phyloP scores from a whole-genome alignment of 805 yeast genomes.

The Helenozyma rhizophorensis region DNA sequence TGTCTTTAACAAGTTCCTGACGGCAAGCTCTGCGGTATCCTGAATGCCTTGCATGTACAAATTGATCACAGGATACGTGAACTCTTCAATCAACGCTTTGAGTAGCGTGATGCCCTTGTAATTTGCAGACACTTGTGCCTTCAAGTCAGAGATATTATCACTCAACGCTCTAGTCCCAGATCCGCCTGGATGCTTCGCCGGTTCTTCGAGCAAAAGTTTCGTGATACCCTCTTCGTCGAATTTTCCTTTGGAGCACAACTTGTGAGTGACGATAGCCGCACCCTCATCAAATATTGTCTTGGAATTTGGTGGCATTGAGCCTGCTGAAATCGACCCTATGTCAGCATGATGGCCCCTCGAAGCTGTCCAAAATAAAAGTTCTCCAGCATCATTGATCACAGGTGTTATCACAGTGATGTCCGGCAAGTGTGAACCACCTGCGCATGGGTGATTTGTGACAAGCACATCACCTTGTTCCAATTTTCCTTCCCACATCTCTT shows the following conservation, averaged over 20 bases:
- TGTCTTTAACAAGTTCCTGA: conserved; percentile 11
- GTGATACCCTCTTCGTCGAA: conserved; percentile 73
- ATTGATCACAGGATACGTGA: conserved; percentile 12
- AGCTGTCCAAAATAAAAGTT: conserved; percentile 78
- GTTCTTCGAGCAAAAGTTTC: conserved; percentile 60
- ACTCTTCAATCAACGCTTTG: conserved; percentile 13
- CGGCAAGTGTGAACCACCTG: conserved; percentile 42
- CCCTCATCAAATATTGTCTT: conserved; percentile 86
- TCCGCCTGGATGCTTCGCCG: conserved; percentile 79
- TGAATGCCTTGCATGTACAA: conserved; percentile 17
- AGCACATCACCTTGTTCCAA: conserved; percentile 39
- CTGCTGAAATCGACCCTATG: conserved; percentile 91
- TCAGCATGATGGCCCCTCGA: conserved; percentile 96
- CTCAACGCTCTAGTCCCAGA: conserved; percentile 81
- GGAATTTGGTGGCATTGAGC: conserved; percentile 93
- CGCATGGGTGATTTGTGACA: conserved; percentile 40
- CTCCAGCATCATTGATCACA: conserved; percentile 47
- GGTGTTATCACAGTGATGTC: conserved; percentile 88
- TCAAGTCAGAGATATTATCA: conserved; percentile 68
- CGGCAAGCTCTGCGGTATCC: conserved; percentile 16
- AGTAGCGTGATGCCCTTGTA: conserved; percentile 14
- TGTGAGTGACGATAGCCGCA: conserved; percentile 76
- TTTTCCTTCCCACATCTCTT: conserved; percentile 36
- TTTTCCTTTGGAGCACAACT: conserved; percentile 63
- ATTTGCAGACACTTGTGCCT: conserved; percentile 35